Conservation (phyloP, 768 basidiomycete species). For the button mushroom (Agaricus bisporus) region DNA sequence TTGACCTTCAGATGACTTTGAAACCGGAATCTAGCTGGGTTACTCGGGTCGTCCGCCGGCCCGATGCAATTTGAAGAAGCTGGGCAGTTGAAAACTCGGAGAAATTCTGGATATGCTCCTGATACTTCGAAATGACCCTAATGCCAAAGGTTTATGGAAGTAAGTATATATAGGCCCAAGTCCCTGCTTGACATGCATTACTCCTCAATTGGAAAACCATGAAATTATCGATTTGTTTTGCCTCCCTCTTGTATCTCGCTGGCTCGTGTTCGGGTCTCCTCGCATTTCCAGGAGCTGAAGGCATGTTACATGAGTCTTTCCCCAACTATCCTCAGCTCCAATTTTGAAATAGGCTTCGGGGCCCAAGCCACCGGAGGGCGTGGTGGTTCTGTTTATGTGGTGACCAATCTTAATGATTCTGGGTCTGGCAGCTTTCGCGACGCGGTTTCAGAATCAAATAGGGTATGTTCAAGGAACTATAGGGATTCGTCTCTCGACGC, state of each 20-base stretch:
- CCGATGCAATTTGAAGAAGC: background rate
- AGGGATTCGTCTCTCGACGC: background rate
- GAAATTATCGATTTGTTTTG: conserved; percentile 1
- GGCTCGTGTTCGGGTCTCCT: conserved; percentile 20
- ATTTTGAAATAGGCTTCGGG: conserved; percentile 20
- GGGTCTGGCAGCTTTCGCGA: conserved; percentile 30
- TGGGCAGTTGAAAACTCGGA: background rate
- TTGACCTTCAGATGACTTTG: no score
- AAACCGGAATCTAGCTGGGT: no score
- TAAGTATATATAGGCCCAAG: background rate
- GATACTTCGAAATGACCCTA: background rate
- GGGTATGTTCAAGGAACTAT: conserved; percentile 12
- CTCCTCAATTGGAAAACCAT: background rate
- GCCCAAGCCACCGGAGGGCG: conserved; percentile 27
- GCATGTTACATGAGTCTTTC: conserved; percentile 4
- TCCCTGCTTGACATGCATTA: background rate
- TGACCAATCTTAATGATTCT: conserved; percentile 28
- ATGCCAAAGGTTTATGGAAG: background rate
- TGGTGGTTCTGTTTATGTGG: conserved; percentile 27
- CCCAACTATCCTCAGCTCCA: background rate
- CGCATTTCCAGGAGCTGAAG: conserved; percentile 29
- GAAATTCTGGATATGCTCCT: background rate
- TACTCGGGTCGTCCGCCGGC: background rate
- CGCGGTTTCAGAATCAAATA: conserved; percentile 25
- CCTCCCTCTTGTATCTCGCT: conserved; percentile 9